phyloP scores from a whole-genome alignment of 768 basidiomycete genomes.

The Hypsizygus marmoreus region DNA sequence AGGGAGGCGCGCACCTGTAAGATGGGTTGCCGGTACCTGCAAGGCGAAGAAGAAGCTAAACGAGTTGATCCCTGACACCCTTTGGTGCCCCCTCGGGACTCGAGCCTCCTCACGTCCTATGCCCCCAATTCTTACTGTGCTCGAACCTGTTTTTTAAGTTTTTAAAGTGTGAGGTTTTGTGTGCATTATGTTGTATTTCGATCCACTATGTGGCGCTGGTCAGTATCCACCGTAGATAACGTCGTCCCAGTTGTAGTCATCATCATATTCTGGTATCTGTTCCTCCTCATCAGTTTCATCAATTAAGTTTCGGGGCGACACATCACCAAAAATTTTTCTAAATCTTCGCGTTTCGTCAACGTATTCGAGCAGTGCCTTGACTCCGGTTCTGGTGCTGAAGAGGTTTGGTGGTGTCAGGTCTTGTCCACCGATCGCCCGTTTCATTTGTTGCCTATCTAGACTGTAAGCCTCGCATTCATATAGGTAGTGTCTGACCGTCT shows the following conservation, averaged over 20 bases:
- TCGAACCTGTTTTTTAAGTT: no score
- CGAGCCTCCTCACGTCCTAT: background rate
- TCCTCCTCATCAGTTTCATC: background rate
- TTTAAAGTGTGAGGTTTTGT: no score
- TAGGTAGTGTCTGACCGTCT: no score
- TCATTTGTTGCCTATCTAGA: no score
- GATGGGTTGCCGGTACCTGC: background rate
- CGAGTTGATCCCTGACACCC: background rate
- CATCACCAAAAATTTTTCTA: slow-evolving; percentile 1
- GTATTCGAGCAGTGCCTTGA: slow-evolving; percentile 1
- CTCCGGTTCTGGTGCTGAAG: background rate
- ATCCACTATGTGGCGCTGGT: background rate
- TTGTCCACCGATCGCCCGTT: no score
- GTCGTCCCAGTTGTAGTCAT: no score
- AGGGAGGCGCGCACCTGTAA: background rate
- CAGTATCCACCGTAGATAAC: background rate
- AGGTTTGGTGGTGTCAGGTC: no score
- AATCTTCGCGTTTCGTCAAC: background rate
- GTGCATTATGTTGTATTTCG: no score
- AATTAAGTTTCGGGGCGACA: background rate
- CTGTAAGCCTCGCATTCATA: no score
- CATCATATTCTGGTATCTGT: background rate
- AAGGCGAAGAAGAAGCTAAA: background rate
- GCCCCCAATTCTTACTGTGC: no score
- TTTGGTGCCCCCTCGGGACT: background rate